These are phyloP conservation scores for Pelargonium exstipulatum DNA, from an alignment of 441 rosid species.

Conservation along the genomic window DNA sequence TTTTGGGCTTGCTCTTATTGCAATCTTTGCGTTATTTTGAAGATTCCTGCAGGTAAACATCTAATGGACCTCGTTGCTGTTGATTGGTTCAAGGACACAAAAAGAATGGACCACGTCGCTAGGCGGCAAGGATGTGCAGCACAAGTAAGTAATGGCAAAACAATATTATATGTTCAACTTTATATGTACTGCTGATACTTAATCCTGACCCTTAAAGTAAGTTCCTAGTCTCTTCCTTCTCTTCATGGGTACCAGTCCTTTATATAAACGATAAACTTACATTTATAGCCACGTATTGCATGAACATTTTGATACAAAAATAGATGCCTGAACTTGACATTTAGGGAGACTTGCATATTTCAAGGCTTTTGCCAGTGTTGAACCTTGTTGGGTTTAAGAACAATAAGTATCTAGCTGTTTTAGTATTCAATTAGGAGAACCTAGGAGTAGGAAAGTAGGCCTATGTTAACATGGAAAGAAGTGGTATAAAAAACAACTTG, in stretches of 20 bases:
- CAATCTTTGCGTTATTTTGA: slow-evolving; percentile 22
- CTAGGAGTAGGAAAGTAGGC: too few species aligned
- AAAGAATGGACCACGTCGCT: slow-evolving; percentile 94
- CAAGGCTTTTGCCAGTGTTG: neutral
- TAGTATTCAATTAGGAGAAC: neutral
- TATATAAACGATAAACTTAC: neutral
- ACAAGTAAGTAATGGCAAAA: slow-evolving; percentile 53
- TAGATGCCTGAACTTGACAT: slow-evolving; percentile 5
- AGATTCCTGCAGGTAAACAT: slow-evolving; percentile 96
- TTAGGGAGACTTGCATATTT: neutral
- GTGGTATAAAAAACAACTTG: too few species aligned
- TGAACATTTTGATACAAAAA: neutral
- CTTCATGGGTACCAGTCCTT: neutral
- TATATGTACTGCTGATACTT: neutral
- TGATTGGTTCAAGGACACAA: slow-evolving; percentile 97
- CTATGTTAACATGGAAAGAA: too few species aligned
- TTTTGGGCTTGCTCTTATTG: slow-evolving; percentile 20
- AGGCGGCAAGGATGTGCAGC: slow-evolving; percentile 94
- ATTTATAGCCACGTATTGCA: neutral
- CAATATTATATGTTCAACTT: neutral
- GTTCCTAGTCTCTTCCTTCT: neutral
- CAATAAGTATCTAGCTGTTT: neutral
- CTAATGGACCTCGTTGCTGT: slow-evolving; percentile 98
- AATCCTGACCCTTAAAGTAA: neutral
- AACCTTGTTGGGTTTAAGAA: neutral